phyloP scores from a whole-genome alignment of 176 grass and related monocot species.

The maize (Zea mays) region DNA sequence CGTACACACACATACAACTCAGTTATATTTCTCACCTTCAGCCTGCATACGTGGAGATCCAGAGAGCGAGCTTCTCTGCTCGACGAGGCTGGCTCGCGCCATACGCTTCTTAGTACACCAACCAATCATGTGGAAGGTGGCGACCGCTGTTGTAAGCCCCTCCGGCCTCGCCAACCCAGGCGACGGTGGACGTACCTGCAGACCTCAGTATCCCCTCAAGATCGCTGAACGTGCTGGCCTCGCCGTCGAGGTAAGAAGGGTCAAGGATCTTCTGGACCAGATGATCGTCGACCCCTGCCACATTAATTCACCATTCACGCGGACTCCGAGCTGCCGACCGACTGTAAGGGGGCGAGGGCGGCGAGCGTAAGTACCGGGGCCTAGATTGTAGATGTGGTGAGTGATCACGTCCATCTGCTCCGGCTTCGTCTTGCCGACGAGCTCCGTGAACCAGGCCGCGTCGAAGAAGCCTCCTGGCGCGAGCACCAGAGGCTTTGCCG shows the following conservation, averaged over 20 bases:
- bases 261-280: conserved; percentile 70
- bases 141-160: conserved; percentile 85
- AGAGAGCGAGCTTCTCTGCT: too few relatives aligned
- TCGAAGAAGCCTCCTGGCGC: conserved; percentile 86
- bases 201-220: conserved; percentile 54
- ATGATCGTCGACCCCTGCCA: conserved; percentile 61
- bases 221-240: conserved; percentile 49
- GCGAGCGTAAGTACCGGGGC: conserved; percentile 42
- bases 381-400: conserved; percentile 88
- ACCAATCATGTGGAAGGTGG: too few relatives aligned
- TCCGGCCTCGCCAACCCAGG: conserved; percentile 83
- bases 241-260: conserved; percentile 64
- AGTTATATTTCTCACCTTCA: too few relatives aligned
- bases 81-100: too few relatives aligned
- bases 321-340: too few relatives aligned
- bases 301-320: neutral
- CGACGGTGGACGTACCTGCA: conserved; percentile 43
- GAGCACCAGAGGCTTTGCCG: conserved; percentile 49
- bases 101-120: too few relatives aligned
- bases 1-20: too few relatives aligned
- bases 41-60: too few relatives aligned
- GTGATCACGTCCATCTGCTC: conserved; percentile 62
- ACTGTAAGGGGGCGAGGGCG: too few relatives aligned
- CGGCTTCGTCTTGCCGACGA: conserved; percentile 66
- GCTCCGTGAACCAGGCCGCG: conserved; percentile 57